Percentiles rank a stretch among this genome's conserved stretches.
Conservation (phyloP, 2,329 filamentous ascomycete genomes). For the Alternaria ethzedia region DNA sequence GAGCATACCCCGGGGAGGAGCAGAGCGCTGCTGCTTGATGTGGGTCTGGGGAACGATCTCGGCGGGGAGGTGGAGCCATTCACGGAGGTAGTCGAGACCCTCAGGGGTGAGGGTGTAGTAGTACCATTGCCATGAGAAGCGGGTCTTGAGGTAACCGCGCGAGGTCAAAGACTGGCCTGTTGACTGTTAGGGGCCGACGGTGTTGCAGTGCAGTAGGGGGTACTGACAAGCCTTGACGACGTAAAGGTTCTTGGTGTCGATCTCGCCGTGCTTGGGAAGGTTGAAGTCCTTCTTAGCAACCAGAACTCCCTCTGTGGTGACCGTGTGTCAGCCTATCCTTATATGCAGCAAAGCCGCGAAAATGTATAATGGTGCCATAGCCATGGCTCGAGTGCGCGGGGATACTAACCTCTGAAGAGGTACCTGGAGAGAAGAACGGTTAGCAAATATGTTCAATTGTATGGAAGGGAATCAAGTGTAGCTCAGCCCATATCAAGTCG, state of each 20-base stretch:
- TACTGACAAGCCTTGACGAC: constrained; percentile 88
- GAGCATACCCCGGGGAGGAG: constrained; percentile 98
- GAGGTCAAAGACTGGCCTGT: constrained; percentile 88
- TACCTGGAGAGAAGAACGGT: constrained; percentile 35
- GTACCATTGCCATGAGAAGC: constrained; percentile 80
- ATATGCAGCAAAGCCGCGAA: constrained; percentile 43
- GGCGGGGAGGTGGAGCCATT: constrained; percentile 99
- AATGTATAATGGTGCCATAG: constrained; percentile 47
- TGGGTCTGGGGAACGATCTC: constrained; percentile 99
- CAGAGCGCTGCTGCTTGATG: constrained; percentile 99
- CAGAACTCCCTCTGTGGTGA: constrained; percentile 73
- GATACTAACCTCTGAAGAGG: constrained; percentile 53
- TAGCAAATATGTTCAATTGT: constrained; percentile 28
- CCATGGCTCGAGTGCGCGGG: constrained; percentile 40
- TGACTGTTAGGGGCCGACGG: constrained; percentile 16
- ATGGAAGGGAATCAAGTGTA: constrained; percentile 12
- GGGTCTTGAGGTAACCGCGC: constrained; percentile 98
- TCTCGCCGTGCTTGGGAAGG: constrained; percentile 95
- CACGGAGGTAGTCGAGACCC: constrained; percentile 99
- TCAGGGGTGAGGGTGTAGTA: constrained; percentile 99
- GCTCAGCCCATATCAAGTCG: constrained; percentile 37
- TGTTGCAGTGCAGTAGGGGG: not conserved
- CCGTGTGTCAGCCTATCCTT: constrained; percentile 53
- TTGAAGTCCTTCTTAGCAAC: constrained; percentile 99
- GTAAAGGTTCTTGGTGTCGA: constrained; percentile 99